phyloP scores from a whole-genome alignment of 108 stramenopile species.

The Cyclotella cryptica region DNA sequence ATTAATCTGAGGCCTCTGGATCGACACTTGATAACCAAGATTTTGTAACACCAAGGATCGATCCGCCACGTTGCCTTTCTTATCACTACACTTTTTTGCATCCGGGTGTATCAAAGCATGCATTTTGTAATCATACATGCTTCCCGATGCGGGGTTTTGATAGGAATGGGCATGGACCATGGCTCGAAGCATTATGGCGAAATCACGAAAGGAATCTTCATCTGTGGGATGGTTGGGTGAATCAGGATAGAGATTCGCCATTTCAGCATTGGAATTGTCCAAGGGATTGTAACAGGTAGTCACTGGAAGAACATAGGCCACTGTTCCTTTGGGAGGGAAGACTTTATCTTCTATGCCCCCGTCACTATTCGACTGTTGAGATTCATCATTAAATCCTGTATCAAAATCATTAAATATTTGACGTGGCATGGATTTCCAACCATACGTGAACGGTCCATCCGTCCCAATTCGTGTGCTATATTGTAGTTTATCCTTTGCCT shows the following conservation, averaged over 20 bases:
- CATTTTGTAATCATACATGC: constrained; percentile 78
- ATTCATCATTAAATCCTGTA: constrained; percentile 20
- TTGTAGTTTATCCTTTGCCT: constrained; percentile 22
- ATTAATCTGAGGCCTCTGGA: constrained; percentile 9
- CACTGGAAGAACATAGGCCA: constrained; percentile 42
- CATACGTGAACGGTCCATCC: constrained; percentile 32
- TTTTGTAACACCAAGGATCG: constrained; percentile 38
- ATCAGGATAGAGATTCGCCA: constrained; percentile 22
- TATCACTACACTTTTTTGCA: constrained; percentile 50
- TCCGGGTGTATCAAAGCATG: constrained; percentile 69
- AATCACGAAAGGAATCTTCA: constrained; percentile 45
- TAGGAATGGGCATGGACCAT: constrained; percentile 64
- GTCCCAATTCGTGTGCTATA: constrained; percentile 18
- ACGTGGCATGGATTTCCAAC: constrained; percentile 54
- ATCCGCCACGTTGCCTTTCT: constrained; percentile 15
- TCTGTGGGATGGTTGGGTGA: constrained; percentile 36
- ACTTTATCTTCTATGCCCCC: neutral
- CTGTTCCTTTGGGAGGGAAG: constrained; percentile 39
- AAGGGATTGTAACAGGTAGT: constrained; percentile 34
- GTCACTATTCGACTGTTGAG: constrained; percentile 7
- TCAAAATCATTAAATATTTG: constrained; percentile 42
- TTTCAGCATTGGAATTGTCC: neutral
- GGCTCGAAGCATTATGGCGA: constrained; percentile 63
- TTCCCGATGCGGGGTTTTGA: constrained; percentile 38
- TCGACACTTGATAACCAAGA: constrained; percentile 41